Evolutionary conservation across 345 rosid genomes (phyloP).

Genomic region (Acer campestre): DNA sequence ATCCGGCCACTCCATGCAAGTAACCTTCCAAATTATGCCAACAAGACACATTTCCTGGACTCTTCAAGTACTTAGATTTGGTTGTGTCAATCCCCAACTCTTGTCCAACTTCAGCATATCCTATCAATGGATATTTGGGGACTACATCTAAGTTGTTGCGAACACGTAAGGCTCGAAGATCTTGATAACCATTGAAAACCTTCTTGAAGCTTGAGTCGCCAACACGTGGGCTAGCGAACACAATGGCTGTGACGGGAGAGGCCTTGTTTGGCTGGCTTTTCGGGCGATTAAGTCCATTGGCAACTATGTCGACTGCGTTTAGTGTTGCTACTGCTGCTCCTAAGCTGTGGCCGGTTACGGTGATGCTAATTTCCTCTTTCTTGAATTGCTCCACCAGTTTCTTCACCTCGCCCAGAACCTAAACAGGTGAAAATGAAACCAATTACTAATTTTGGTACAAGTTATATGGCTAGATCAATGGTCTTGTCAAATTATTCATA

Average conservation of each 20-base stretch:
- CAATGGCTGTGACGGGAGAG: slow-evolving; percentile 56
- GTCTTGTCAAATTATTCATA: too few species aligned
- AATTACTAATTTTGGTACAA: too few species aligned
- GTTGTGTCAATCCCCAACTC: slow-evolving; percentile 65
- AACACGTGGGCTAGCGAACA: slow-evolving; percentile 71
- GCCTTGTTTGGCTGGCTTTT: slow-evolving; percentile 24
- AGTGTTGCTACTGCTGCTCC: slow-evolving; percentile 67
- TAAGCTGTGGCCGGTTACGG: slow-evolving; percentile 63
- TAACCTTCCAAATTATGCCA: slow-evolving; percentile 72
- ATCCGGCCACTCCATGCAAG: slow-evolving; percentile 81
- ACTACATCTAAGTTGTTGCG: slow-evolving; percentile 60
- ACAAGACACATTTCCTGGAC: slow-evolving; percentile 43
- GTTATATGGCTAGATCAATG: too few species aligned
- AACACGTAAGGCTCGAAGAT: slow-evolving; percentile 51
- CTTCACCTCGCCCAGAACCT: slow-evolving; percentile 49
- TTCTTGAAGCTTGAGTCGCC: slow-evolving; percentile 53
- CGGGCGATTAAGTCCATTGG: slow-evolving; percentile 56
- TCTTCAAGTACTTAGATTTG: slow-evolving; percentile 60
- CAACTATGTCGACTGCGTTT: slow-evolving; percentile 58
- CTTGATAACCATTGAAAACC: slow-evolving; percentile 29
- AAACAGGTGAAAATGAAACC: background rate
- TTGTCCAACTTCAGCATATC: slow-evolving; percentile 67
- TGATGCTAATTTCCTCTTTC: slow-evolving; percentile 73
- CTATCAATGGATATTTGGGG: slow-evolving; percentile 63
- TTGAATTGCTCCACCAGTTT: slow-evolving; percentile 55